Evolutionary conservation across 2,329 filamentous ascomycete genomes (phyloP).

Genomic region (Penicillium sp.): DNA sequence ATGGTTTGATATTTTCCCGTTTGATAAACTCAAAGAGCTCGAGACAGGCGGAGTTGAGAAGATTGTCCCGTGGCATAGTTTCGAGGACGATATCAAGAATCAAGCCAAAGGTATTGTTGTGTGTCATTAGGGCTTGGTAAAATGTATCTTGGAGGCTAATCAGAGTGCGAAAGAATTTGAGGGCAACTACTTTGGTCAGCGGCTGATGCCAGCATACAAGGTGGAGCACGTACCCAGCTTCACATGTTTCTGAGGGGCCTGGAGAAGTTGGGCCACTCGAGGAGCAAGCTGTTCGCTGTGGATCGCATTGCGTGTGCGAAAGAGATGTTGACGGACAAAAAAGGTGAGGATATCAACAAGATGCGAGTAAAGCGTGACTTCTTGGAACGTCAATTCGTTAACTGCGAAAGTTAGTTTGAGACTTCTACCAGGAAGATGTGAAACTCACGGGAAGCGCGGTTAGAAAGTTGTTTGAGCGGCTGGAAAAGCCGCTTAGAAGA

Average conservation of each 20-base stretch:
- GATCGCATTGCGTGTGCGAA: conserved; percentile 83
- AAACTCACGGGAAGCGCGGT: conserved; percentile 50
- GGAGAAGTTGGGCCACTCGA: conserved; percentile 75
- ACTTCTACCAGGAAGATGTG: not conserved
- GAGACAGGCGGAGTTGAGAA: conserved; percentile 87
- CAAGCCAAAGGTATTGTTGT: conserved; percentile 74
- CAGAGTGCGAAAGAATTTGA: conserved; percentile 89
- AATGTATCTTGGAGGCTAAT: conserved; percentile 84
- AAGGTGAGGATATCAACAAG: conserved; percentile 90
- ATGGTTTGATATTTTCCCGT: conserved; percentile 70
- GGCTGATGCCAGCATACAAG: not conserved
- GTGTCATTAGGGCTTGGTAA: conserved; percentile 77
- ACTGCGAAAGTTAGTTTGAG: conserved; percentile 40
- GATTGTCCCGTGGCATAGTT: conserved; percentile 85
- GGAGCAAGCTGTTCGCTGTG: conserved; percentile 70
- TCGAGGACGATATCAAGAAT: conserved; percentile 78
- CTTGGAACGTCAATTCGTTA: conserved; percentile 69
- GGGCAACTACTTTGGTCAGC: conserved; percentile 55
- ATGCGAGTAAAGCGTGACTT: conserved; percentile 86
- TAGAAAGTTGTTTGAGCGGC: conserved; percentile 75
- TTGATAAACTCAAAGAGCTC: conserved; percentile 92
- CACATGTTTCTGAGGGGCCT: conserved; percentile 82
- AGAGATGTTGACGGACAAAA: conserved; percentile 83
- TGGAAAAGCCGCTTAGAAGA: conserved; percentile 81
- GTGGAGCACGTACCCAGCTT: conserved; percentile 65